Evolutionary conservation across 1,284 basidiomycete genomes (phyloP).

Genomic region (Somion occarium): DNA sequence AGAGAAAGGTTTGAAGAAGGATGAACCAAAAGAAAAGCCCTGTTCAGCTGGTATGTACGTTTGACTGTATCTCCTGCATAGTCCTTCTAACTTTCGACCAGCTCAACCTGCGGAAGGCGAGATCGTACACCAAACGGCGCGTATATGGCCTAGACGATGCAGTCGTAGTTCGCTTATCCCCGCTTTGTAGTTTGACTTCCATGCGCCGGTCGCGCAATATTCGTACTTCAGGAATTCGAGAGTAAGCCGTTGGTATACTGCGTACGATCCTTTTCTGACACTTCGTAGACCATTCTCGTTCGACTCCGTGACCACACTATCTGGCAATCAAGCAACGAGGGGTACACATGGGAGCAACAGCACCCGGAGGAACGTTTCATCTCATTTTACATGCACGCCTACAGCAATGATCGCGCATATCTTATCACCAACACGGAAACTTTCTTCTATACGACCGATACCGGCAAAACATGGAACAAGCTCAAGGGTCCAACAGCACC

Average conservation of each 20-base stretch:
- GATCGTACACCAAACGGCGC: slow-evolving; percentile 63
- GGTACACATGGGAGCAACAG: slow-evolving; percentile 82
- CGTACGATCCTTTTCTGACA: background rate
- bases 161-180: background rate
- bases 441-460: slow-evolving; percentile 82
- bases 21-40: slow-evolving; percentile 64
- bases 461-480: slow-evolving; percentile 70
- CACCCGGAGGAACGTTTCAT: slow-evolving; percentile 64
- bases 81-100: slow-evolving; percentile 18
- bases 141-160: slow-evolving; percentile 22
- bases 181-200: slow-evolving; percentile 62
- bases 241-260: slow-evolving; percentile 32
- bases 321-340: slow-evolving; percentile 95
- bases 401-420: slow-evolving; percentile 80
- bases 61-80: background rate
- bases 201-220: slow-evolving; percentile 67
- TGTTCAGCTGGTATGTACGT: slow-evolving; percentile 60
- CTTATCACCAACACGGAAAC: slow-evolving; percentile 70
- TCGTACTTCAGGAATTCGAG: slow-evolving; percentile 80
- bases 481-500: slow-evolving; percentile 63
- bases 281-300: slow-evolving; percentile 74
- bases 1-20: slow-evolving; percentile 55
- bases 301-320: slow-evolving; percentile 74
- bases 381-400: slow-evolving; percentile 83
- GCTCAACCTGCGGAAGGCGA: slow-evolving; percentile 75